These are phyloP conservation scores for Penicillium bovifimosum DNA, from an alignment of 495 filamentous ascomycete genomes.

Conservation along the genomic window DNA sequence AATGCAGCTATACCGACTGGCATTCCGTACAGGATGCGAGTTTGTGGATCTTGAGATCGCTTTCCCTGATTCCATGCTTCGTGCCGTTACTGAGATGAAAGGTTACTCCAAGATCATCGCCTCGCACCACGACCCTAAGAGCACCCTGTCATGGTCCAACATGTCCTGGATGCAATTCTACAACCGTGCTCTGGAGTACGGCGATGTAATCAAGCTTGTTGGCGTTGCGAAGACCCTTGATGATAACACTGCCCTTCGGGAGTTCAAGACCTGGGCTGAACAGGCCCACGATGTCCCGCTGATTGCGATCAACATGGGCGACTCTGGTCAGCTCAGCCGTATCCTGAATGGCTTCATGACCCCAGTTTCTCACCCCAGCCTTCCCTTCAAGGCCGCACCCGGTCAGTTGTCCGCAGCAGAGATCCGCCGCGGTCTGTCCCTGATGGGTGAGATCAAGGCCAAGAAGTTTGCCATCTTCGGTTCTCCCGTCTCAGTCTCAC, in stretches of 20 bases:
- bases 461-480: constrained; percentile 85
- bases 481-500: constrained; percentile 70
- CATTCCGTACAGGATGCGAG: constrained; percentile 77
- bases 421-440: constrained; percentile 68
- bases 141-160: constrained; percentile 77
- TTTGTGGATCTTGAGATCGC: constrained; percentile 93
- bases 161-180: constrained; percentile 83
- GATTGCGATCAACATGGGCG: constrained; percentile 96
- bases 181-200: constrained; percentile 79
- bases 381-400: constrained; percentile 90
- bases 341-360: constrained; percentile 92
- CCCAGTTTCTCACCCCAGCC: constrained; percentile 82
- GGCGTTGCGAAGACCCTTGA: constrained; percentile 70
- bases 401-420: constrained; percentile 90
- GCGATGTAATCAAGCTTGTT: constrained; percentile 92
- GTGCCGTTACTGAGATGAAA: constrained; percentile 60
- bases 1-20: constrained; percentile 66
- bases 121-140: constrained; percentile 86
- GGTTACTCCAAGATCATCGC: constrained; percentile 80
- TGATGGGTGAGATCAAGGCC: constrained; percentile 74
- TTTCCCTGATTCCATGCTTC: constrained; percentile 67
- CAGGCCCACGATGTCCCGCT: constrained; percentile 68
- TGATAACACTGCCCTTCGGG: constrained; percentile 80
- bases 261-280: constrained; percentile 74
- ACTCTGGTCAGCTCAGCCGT: constrained; percentile 78